A percentile compares a stretch with the other conserved stretches of the same genome.
phyloP scores from a whole-genome alignment of 2,329 filamentous ascomycete species.

The Calonectria pseudoreteaudii region DNA sequence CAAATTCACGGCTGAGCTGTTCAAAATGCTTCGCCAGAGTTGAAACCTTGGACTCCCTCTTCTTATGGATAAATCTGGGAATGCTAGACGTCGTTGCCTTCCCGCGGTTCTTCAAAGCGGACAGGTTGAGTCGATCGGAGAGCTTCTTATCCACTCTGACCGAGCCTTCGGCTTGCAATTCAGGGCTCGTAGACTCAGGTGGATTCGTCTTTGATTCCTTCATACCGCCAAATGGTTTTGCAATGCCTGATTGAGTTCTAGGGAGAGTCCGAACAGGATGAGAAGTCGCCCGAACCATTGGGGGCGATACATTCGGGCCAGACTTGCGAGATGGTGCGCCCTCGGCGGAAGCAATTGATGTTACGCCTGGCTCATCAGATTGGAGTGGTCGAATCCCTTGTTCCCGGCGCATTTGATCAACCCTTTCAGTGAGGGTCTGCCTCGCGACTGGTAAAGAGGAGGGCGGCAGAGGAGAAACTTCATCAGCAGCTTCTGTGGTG shows the following conservation, averaged over 20 bases:
- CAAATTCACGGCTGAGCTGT: constrained; percentile 94
- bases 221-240: constrained; percentile 53
- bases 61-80: constrained; percentile 84
- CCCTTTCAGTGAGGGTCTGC: constrained; percentile 56
- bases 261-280: constrained; percentile 62
- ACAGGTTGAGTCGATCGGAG: constrained; percentile 76
- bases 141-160: constrained; percentile 78
- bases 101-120: constrained; percentile 69
- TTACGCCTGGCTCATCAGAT: constrained; percentile 46
- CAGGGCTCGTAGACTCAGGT: constrained; percentile 33
- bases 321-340: constrained; percentile 58
- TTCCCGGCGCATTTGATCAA: constrained; percentile 65
- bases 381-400: constrained; percentile 49
- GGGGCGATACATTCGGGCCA: constrained; percentile 61
- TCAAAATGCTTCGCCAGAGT: constrained; percentile 97
- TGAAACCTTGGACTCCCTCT: constrained; percentile 82
- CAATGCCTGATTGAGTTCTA: constrained; percentile 57
- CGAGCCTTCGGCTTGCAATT: constrained; percentile 51
- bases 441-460: constrained; percentile 28
- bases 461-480: constrained; percentile 23
- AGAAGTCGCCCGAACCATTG: constrained; percentile 65
- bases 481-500: constrained; percentile 28
- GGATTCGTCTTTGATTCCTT: constrained; percentile 50
- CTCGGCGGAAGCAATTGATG: constrained; percentile 45
- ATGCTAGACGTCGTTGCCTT: constrained; percentile 80